Base-by-base conservation (phyloP, 371 early-diverging fungal species). In the Dipsacomyces acuminosporus region DNA sequence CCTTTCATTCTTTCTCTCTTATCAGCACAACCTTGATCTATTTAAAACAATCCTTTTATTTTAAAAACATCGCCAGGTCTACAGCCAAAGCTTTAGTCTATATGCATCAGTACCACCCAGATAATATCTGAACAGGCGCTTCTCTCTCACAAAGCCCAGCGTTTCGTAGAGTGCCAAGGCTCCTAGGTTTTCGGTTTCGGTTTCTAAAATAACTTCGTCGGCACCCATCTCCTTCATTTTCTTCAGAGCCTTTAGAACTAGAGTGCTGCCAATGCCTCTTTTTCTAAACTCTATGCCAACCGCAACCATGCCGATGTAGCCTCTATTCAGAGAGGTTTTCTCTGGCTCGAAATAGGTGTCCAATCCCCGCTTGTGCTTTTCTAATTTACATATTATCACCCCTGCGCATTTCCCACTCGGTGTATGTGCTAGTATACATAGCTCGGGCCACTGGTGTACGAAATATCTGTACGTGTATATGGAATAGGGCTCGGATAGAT, bases 391-490 rank as follows among this genome's bases (percentile, higher is more conserved):
- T 14, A 98, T 85, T 26, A 98, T 83, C 9, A 89, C 92, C 3
- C 96, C 96, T 3, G 91, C 82, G 51, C 83, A 83, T 40, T 76
- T 57, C 8, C 79, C 81, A 3, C 65, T 13, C 14, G 18, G 76
- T 45, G 80, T 81, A 71, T 49, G 25, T 67, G 86, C 93, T 59
- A 91, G 62, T 54, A 89, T 88, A 52, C 89, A 91, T 23, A 93
- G 79, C 38, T 82, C 72, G 2, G 89, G 91, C 93, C 93, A 93
- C 48, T 87, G 83, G 56, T 89, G 86, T 11, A 97, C 79, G 60
- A 97, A 97, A 72, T 91, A 96, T n/a, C 96, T 87, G 76, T 96
- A 97, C 1, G 98, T 96, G 73, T 91, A 97, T 40, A 96, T 83
- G 3, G 94, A 89, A 67, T 97, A 97, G 0, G 98, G 96, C 61